Base-by-base conservation (phyloP, 140 eudicot species). In the Cichorium intybus region DNA sequence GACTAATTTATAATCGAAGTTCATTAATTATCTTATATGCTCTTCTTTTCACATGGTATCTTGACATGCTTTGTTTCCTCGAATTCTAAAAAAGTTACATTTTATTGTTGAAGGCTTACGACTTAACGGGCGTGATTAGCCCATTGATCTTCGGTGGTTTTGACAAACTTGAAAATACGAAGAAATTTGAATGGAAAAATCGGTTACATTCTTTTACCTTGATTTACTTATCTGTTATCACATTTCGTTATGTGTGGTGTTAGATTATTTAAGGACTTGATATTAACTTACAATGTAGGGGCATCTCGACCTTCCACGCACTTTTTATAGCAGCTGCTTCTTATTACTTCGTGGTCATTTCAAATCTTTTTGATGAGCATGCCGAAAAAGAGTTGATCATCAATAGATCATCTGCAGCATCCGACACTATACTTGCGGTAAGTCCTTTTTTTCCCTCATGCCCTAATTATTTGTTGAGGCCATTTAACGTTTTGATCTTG, bases 231-330 rank as follows among this genome's bases (percentile, higher is more conserved):
- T n/a, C n/a, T n/a, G n/a, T n/a, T n/a, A 10, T 55, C 10, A 21
- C 64, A 2, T 41, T 56, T 74, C 35, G 55, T 68, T 59, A n/a
- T n/a, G n/a, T n/a, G n/a, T n/a, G n/a, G n/a, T n/a, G n/a, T n/a
- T n/a, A n/a, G n/a, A n/a, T n/a, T n/a, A n/a, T n/a, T n/a, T n/a
- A n/a, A n/a, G n/a, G 17, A 73, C 27, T 9, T 58, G 49, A 34
- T 35, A 6, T 20, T 68, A 16, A 34, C 28, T 52, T 18, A 39
- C 48, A 9, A 18, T 43, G 15, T 72, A 84, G 94, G 82, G 96
- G 94, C 15, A 82, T 88, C 77, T 88, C 94, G 39, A 85, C 96
- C 41, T 79, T 88, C 79, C 96, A 88, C 68, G 94, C 96, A 6
- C 12, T 88, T n/a, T 49, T 88, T 28, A 87, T 71, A 28, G 85